A percentile compares a stretch with the other conserved stretches of the same genome.
These are phyloP conservation scores for Penicillium palitans DNA, from an alignment of 2,329 filamentous ascomycete species.

Conservation along the genomic window DNA sequence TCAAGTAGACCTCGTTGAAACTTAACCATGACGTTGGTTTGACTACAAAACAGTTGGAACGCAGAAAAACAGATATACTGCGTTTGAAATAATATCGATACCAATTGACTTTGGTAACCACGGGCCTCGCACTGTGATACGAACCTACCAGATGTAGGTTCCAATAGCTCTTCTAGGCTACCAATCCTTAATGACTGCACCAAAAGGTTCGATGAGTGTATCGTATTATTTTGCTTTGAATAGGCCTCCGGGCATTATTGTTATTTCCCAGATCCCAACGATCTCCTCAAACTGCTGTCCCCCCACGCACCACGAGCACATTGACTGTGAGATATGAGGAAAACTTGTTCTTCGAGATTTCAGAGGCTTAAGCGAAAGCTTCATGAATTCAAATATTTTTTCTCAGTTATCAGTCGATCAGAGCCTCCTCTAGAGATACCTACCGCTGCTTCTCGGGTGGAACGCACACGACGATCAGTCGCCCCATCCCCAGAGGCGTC, in stretches of 20 bases:
- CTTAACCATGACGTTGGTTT: background rate
- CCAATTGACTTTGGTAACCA: too few species aligned
- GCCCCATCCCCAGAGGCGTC: constrained; percentile 1
- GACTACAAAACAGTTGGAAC: background rate
- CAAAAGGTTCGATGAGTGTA: too few species aligned
- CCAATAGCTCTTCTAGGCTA: too few species aligned
- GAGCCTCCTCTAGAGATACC: background rate
- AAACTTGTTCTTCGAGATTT: background rate
- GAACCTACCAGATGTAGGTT: too few species aligned
- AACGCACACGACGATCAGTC: constrained; percentile 2
- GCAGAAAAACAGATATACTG: too few species aligned
- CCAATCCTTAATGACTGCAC: too few species aligned
- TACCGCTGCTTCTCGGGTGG: background rate
- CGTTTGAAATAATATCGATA: too few species aligned
- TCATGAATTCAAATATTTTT: background rate
- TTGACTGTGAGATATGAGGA: background rate
- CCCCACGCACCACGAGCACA: background rate
- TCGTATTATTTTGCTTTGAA: too few species aligned
- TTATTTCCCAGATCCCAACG: too few species aligned
- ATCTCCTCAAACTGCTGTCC: background rate
- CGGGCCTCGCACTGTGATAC: too few species aligned
- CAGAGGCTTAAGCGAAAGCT: background rate
- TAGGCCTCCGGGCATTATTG: too few species aligned
- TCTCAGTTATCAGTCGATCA: background rate
- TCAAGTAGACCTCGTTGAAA: background rate